Base-by-base conservation (phyloP, 192 early-diverging fungal species). In the Martensiomyces pterosporus region DNA sequence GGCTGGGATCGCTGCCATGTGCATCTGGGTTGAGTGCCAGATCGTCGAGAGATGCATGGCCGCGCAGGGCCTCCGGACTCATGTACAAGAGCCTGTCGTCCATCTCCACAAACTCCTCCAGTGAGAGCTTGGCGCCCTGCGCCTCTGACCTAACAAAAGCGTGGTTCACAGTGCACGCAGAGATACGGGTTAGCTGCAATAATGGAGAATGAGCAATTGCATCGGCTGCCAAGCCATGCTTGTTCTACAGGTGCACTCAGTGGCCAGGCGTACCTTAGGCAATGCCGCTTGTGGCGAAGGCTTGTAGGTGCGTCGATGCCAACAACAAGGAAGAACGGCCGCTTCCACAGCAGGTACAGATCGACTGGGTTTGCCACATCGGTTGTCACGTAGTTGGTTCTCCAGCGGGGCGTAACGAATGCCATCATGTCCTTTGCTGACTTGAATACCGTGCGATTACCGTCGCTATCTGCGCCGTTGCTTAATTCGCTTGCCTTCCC, bases 291-390 rank as follows among this genome's bases (percentile, higher is more conserved):
- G 62, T 85, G 90, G 24, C 93, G 83, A 16, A 84, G 59, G 21
- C 61, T 64, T 19, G 82, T 57, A 0, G 90, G 87, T n/a, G 89
- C 88, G 40, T 94, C 87, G 4, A 98, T 76, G n/a, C 85, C 80
- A 1, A 95, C 77, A 8, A 95, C 57, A 7, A 96, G 67, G 24
- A 93, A 83, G 72, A 94, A 90, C 0, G 88, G 88, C n/a, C 70
- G 64, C 60, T 74, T 75, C 55, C 59, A 57, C 48, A 91, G 65
- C 14, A 76, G 39, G 36, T 80, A 68, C 38, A 90, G 64, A n/a
- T 82, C 79, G 10, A 73, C 47, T 12, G 72, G 52, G 27, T 46
- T 67, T 10, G 75, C 65, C 29, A 90, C 60, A 33, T 85, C 75
- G 43, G 79, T 81, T 9, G 87, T 82, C 3, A 91, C 85, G 66